Evolutionary conservation across 805 yeast species (phyloP), one percentile per base, ranked within the genome.

Genomic region (Maudiozyma turicensis): DNA sequence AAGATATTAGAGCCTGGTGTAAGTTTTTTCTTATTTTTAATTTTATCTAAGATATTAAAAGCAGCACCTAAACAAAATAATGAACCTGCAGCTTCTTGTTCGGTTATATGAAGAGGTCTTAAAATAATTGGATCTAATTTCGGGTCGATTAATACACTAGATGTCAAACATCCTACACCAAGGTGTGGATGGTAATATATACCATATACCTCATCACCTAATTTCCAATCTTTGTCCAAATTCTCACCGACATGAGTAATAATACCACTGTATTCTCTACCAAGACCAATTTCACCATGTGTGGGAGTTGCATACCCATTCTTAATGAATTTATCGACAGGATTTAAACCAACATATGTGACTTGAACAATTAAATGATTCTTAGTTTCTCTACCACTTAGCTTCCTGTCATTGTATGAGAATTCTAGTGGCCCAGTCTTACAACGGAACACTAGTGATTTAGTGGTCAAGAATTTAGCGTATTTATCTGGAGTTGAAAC

Each of bases 191-290:
- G 84, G 58, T 72, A 72, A 47, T 71, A 73, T 44, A 77, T 57
- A 7, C 91, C 95, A 60, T 80, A 76, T 0, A 85, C 88, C 40
- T 72, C 72, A 55, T 80, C 85, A 38, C 90, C 91, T 28, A 69
- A 76, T 8, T 63, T 64, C 67, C 70, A 81, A 31, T 58, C 54
- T 9, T 56, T 53, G 20, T 57, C 59, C 34, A 70, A 57, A n/a
- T 68, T 67, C 10, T 63, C 58, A 8, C 91, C 91, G 20, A 81
- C 78, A 31, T 74, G 73, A 4, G 71, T 70, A 31, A 85, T 68
- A 5, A 67, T 66, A 26, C 95, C 95, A 28, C 80, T 68, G 61
- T 76, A 85, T 54, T 83, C 90, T 56, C 84, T 76, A 1, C 93
- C 93, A 31, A 82, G 62, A 7, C 90, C 89, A 54, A 79, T 74